These are phyloP conservation scores for Fonsecaea erecta DNA, from an alignment of 2,329 filamentous ascomycete species.

Conservation along the genomic window DNA sequence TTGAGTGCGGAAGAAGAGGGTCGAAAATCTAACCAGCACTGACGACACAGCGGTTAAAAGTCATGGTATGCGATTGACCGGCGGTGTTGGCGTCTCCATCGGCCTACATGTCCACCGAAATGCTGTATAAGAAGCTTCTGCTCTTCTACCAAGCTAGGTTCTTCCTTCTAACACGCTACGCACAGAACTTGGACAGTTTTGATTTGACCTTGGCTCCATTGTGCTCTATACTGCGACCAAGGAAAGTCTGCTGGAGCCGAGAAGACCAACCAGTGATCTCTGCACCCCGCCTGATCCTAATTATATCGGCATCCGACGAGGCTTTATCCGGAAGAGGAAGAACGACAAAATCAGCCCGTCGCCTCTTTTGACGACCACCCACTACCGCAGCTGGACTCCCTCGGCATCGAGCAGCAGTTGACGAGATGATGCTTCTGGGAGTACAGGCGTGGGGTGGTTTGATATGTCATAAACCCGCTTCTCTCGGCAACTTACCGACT, in stretches of 20 bases:
- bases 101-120: neutral
- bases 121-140: neutral
- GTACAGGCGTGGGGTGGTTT: too few species aligned
- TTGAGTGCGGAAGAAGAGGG: neutral
- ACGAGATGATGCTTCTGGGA: too few species aligned
- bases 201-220: neutral
- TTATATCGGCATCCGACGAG: neutral
- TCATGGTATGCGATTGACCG: neutral
- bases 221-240: neutral
- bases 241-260: neutral
- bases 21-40: neutral
- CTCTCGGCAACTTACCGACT: too few species aligned
- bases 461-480: too few species aligned
- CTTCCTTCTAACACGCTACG: neutral
- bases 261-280: neutral
- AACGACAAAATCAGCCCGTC: too few species aligned
- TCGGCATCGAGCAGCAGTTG: too few species aligned
- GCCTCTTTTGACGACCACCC: too few species aligned
- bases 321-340: too few species aligned
- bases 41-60: neutral
- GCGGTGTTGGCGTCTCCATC: neutral
- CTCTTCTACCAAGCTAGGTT: neutral
- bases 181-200: neutral
- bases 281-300: slow-evolving; percentile 4
- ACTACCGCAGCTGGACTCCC: too few species aligned